Evolutionary conservation across 2,329 filamentous ascomycete species (phyloP).

Genomic region (Fusarium sp.): DNA sequence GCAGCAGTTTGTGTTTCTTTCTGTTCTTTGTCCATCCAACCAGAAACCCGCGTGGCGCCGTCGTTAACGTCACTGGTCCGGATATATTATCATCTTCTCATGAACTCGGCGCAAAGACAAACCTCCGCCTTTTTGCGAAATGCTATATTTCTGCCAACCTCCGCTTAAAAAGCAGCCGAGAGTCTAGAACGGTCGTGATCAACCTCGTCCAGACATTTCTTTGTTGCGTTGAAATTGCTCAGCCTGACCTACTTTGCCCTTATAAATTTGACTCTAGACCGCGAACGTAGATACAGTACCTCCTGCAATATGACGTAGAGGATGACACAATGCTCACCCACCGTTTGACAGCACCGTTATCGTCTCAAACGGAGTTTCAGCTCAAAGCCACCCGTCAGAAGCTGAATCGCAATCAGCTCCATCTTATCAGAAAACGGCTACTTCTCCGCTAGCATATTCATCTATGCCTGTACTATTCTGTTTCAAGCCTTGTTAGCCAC

Average conservation of each 20-base stretch:
- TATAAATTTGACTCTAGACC: constrained; percentile 19
- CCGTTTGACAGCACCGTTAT: constrained; percentile 19
- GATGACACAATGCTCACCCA: constrained; percentile 13
- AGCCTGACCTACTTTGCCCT: not conserved
- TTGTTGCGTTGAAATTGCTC: not conserved
- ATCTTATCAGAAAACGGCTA: constrained; percentile 20
- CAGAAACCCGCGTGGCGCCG: constrained; percentile 31
- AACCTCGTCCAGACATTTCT: not conserved
- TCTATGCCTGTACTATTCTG: constrained; percentile 15
- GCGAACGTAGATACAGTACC: constrained; percentile 7
- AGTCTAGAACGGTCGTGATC: constrained; percentile 26
- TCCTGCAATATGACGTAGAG: constrained; percentile 38
- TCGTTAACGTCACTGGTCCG: constrained; percentile 42
- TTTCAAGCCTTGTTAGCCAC: constrained; percentile 26
- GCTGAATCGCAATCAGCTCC: constrained; percentile 20
- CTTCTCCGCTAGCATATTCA: constrained; percentile 20
- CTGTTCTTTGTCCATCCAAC: constrained; percentile 33
- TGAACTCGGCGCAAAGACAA: constrained; percentile 5
- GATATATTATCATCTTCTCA: constrained; percentile 9
- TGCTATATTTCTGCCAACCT: constrained; percentile 5
- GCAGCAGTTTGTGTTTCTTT: constrained; percentile 11
- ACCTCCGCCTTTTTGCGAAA: constrained; percentile 20
- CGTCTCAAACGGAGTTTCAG: constrained; percentile 16
- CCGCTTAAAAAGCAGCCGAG: not conserved
- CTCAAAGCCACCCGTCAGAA: constrained; percentile 10